These are phyloP conservation scores for Rhizopogon salebrosus DNA, from an alignment of 768 basidiomycete genomes.

Conservation along the genomic window DNA sequence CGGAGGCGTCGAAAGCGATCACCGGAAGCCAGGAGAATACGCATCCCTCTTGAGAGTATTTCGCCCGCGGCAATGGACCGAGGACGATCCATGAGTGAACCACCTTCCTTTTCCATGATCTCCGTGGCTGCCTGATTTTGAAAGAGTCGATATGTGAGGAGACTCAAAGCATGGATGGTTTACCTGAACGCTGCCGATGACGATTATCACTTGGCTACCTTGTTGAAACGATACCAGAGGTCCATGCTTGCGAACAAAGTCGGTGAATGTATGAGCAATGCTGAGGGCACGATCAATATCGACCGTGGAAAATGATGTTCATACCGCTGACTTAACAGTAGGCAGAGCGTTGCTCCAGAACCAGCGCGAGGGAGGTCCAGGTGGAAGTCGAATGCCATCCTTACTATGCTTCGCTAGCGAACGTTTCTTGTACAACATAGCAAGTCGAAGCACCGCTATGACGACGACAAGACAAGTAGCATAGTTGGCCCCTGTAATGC, in stretches of 20 bases:
- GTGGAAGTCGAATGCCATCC: conserved; percentile 10
- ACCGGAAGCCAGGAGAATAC: conserved; percentile 43
- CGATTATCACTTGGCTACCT: conserved; percentile 24
- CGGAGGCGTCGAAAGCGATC: conserved; percentile 52
- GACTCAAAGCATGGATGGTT: neutral
- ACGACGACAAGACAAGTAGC: conserved; percentile 41
- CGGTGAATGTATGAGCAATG: conserved; percentile 28
- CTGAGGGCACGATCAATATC: conserved; percentile 1
- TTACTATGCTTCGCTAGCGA: neutral
- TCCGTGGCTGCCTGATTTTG: conserved; percentile 50
- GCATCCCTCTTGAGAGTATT: conserved; percentile 50
- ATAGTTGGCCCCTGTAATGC: conserved; percentile 36
- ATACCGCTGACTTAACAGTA: neutral
- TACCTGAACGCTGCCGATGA: conserved; percentile 17
- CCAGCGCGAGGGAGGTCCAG: conserved; percentile 13
- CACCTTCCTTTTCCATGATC: conserved; percentile 58
- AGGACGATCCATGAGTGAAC: conserved; percentile 44
- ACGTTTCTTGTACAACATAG: neutral
- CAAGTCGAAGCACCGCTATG: conserved; percentile 11
- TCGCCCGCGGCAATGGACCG: conserved; percentile 45
- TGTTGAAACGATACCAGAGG: conserved; percentile 49
- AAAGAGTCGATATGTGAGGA: conserved; percentile 40
- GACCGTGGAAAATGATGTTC: neutral
- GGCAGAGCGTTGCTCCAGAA: conserved; percentile 14
- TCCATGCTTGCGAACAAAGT: conserved; percentile 51